Base-by-base conservation (phyloP, 1,284 basidiomycete species). In the Tilletia caries region DNA sequence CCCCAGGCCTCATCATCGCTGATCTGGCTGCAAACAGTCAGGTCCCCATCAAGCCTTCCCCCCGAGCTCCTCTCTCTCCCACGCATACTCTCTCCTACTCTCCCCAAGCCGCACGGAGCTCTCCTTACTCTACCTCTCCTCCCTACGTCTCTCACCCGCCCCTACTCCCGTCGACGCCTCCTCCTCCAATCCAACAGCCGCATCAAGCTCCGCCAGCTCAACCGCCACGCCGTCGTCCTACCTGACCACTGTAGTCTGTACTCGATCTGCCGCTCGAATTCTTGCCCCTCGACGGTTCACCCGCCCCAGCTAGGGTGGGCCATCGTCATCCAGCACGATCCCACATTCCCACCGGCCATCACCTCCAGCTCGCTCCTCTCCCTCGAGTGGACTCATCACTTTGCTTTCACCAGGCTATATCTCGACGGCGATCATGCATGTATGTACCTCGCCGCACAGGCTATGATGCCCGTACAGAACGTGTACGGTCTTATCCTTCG, bases 371-470 rank as follows among this genome's bases (percentile, higher is more conserved):
- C 58, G 6, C 67, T 82, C 12, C 76, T 82, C 64, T 77, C 75
- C 32, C 73, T 82, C 20, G 80, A 82, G 50, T 62, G 58, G 58
- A 62, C 58, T 3, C 78, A 80, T n/a, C 71, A 75, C 1, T 29
- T 67, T 4, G 75, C 73, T 6, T 79, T 76, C 73, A 71, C 71
- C 10, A 71, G 72, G 54, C 71, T 76, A 64, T 71, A 73, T 41
- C 78, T 95, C 92, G 91, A 96, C 74, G 93, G 93, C n/a, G 95
- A 98, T 77, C 92, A 95, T 80, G 92, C 92, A 0, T 86, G 91
- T 12, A 87, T 98, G 32, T 96, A 90, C 82, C 91, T 96, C 80
- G 91, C 95, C 2, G 90, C 91, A 0, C 89, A 95, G 81, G 93
- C 93, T 0, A 86, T 98, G 64, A 87, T 91, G 77, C 91, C 91